Evolutionary conservation across 768 basidiomycete species (phyloP), one percentile per base, ranked within the genome.

Genomic region (Phylloporus arenicola): DNA sequence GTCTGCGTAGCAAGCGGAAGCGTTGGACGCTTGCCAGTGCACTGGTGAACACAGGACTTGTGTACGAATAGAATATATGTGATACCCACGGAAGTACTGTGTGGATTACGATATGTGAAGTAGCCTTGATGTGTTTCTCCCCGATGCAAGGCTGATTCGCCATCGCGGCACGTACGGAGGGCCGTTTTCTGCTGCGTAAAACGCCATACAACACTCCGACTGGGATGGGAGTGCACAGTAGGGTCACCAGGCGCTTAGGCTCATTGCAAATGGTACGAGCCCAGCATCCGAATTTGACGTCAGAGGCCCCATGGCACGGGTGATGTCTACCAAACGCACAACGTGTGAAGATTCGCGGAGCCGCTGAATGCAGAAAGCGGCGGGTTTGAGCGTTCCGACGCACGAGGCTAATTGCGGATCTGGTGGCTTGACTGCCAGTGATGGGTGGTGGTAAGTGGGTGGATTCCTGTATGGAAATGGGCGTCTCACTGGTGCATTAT

Each of bases 1-100:
- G 22, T 53, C 58, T 22, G 57, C 48, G 10, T 63, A 58, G 20
- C 9, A 24, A 19, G 9, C 9, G 31, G 20, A 45, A 33, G n/a
- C 14, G 43, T 14, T 19, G 16, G 43, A 16, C 43, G 20, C 19
- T 22, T 3, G n/a, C 39, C 39, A 6, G 35, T 7, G n/a, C 17
- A 37, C 2, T n/a, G 35, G 35, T 8, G 35, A 37, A 37, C n/a
- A 10, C 8, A 3, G 13, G 7, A 14, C 35, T n/a, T 5, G 34
- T 35, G n/a, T 35, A 35, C 34, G 4, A 35, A 6, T 9, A 14
- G n/a, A 17, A 6, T n/a, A 17, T 35, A n/a, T 16, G 1, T 22
- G 20, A 39, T 42, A 29, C n/a, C 27, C n/a, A 42, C 41, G 8
- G 39, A 13, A 24, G 40, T 16, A 22, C 14, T 16, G 22, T 17